Evolutionary conservation across 2,329 filamentous ascomycete genomes (phyloP).

Genomic region (Plenodomus lindquistii): DNA sequence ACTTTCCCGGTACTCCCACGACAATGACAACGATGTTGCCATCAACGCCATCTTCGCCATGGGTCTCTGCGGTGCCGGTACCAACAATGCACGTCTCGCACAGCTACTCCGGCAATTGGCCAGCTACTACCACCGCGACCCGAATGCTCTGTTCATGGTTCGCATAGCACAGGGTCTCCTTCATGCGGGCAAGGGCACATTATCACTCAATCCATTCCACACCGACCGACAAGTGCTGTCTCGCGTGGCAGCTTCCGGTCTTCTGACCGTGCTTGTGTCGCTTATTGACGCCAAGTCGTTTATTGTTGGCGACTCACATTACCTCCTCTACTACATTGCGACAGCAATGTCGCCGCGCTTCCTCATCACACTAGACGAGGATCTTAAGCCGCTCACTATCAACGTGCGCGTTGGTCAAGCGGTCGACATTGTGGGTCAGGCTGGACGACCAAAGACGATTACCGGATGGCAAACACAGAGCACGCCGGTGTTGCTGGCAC

Average conservation of each 20-base stretch:
- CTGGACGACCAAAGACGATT: constrained; percentile 96
- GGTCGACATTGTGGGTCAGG: constrained; percentile 96
- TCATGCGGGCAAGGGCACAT: constrained; percentile 98
- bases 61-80: constrained; percentile 94
- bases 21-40: constrained; percentile 97
- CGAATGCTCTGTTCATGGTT: constrained; percentile 98
- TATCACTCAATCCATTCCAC: constrained; percentile 98
- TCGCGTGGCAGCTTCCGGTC: constrained; percentile 82
- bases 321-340: constrained; percentile 95
- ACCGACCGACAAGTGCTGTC: constrained; percentile 96
- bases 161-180: constrained; percentile 95
- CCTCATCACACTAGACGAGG: constrained; percentile 92
- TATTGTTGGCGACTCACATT: constrained; percentile 74
- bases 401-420: constrained; percentile 98
- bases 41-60: constrained; percentile 99
- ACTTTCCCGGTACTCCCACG: constrained; percentile 94
- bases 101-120: constrained; percentile 93
- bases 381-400: constrained; percentile 89
- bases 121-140: constrained; percentile 96
- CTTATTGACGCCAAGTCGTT: constrained; percentile 95
- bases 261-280: constrained; percentile 86
- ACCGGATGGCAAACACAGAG: constrained; percentile 99
- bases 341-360: constrained; percentile 97
- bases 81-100: constrained; percentile 95
- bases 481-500: constrained; percentile 92